Conservation (phyloP, 305 asterid species). For the Petunia hybrid region DNA sequence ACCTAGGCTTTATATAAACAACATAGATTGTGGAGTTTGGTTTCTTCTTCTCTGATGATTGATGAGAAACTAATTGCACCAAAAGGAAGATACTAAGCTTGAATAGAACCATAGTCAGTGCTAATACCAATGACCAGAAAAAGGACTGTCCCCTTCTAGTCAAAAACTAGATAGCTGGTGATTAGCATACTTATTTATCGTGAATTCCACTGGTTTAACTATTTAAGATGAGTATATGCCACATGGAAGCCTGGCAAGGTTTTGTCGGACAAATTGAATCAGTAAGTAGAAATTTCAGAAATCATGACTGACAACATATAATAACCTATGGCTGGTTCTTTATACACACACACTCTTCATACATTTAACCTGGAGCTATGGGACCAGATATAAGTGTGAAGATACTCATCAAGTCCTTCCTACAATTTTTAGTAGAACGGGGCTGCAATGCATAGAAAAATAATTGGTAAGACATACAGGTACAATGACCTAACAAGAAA, state of each 20-base stretch:
- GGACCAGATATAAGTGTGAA: too few relatives aligned
- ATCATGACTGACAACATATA: neutral
- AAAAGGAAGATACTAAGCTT: neutral
- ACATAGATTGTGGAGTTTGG: neutral
- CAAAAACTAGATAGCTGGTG: slow-evolving; percentile 1
- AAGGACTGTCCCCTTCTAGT: neutral
- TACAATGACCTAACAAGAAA: neutral
- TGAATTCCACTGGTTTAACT: neutral
- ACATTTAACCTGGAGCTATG: too few relatives aligned
- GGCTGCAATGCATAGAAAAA: neutral
- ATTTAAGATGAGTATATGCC: neutral
- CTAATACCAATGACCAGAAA: slow-evolving; percentile 7
- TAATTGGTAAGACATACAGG: neutral
- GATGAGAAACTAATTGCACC: slow-evolving; percentile 24
- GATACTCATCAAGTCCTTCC: too few relatives aligned
- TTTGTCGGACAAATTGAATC: slow-evolving; percentile 48
- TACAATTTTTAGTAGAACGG: too few relatives aligned
- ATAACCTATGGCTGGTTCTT: too few relatives aligned
- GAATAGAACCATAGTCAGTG: neutral
- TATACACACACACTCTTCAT: too few relatives aligned
- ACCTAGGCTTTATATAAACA: neutral
- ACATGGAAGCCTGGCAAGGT: slow-evolving; percentile 50
- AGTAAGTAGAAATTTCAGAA: slow-evolving; percentile 1
- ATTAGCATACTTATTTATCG: neutral
- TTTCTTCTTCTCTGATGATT: slow-evolving; percentile 6